Evolutionary conservation across 257 asterid species (phyloP), one percentile per base, ranked within the genome.

Genomic region (Solanum pennellii): DNA sequence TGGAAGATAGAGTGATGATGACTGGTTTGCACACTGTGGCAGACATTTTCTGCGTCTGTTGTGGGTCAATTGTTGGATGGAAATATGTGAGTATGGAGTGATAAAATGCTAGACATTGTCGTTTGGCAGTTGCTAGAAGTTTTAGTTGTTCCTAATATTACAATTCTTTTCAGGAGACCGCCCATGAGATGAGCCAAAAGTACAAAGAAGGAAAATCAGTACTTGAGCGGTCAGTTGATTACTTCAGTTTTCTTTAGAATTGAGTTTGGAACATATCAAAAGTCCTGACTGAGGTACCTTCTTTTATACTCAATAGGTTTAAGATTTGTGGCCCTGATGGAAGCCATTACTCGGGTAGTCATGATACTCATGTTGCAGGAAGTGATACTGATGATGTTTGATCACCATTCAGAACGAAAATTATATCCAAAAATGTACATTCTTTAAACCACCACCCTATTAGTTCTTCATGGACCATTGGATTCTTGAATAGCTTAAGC

Each of bases 51-150:
- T 95, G 98, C 27, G 94, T 92, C 86, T 88, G 87, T 42, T 95
- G 98, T 89, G 95, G 97, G 68, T 94, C 96, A 27, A 88, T 86
- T 69, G 94, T 95, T 72, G 98, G 98, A 89, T 95, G 98, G 98
- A 95, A 91, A 93, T 95, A 95, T 47, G 98, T 95, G 91, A 92
- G 96, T 79, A 83, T 88, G 14, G 27, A 45, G 12, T 45, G 85
- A 21, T 49, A 5, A 47, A 49, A 80, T 80, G 85, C 12, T 8
- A 25, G 15, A 42, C 14, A 25, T 25, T 44, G 7, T 35, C 33
- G 37, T 27, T 71, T 18, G 65, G 49, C 52, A 45, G 71, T 68
- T 12, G 49, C 27, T 33, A 42, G 74, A 66, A 66, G 10, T 73
- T 85, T 7, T 13, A 49, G 80, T 21, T 15, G 42, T 56, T 84